A percentile compares a stretch with the other conserved stretches of the same genome.
Evolutionary conservation across 2,329 filamentous ascomycete genomes (phyloP).

Genomic region (Colletotrichum higginsianum): DNA sequence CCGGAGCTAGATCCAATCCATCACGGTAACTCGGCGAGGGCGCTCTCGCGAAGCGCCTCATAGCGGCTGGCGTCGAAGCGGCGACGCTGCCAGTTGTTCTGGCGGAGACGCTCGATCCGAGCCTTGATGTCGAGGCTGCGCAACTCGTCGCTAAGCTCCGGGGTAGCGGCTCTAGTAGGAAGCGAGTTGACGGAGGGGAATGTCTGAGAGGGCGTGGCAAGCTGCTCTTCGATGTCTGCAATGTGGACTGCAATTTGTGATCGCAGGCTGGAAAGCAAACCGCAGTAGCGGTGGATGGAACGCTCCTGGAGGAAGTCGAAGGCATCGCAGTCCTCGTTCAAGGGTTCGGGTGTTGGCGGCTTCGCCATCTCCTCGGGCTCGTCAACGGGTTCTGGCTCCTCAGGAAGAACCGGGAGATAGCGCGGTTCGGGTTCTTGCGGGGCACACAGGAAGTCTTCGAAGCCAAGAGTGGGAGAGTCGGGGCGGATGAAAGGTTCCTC

Average conservation of each 20-base stretch:
- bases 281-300: conserved; percentile 65
- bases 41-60: conserved; percentile 66
- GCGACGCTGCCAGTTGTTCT: conserved; percentile 69
- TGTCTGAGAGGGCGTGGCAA: conserved; percentile 46
- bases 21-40: conserved; percentile 64
- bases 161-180: conserved; percentile 29
- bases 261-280: conserved; percentile 63
- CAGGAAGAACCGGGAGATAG: conserved; percentile 40
- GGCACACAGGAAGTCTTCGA: conserved; percentile 59
- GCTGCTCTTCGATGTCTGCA: conserved; percentile 60
- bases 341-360: conserved; percentile 38
- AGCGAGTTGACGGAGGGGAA: conserved; percentile 43
- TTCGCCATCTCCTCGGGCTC: conserved; percentile 45
- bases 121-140: conserved; percentile 60
- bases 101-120: conserved; percentile 68
- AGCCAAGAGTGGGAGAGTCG: conserved; percentile 73
- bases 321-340: conserved; percentile 40
- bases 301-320: conserved; percentile 58
- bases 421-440: conserved; percentile 40
- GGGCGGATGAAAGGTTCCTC: conserved; percentile 67
- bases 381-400: conserved; percentile 43
- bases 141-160: conserved; percentile 52
- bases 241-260: conserved; percentile 66
- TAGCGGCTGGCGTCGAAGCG: conserved; percentile 70
- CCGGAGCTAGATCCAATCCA: conserved; percentile 29